Evolutionary conservation across 352 stramenopile species (phyloP).

Genomic region (Saprolegnia diclina): DNA sequence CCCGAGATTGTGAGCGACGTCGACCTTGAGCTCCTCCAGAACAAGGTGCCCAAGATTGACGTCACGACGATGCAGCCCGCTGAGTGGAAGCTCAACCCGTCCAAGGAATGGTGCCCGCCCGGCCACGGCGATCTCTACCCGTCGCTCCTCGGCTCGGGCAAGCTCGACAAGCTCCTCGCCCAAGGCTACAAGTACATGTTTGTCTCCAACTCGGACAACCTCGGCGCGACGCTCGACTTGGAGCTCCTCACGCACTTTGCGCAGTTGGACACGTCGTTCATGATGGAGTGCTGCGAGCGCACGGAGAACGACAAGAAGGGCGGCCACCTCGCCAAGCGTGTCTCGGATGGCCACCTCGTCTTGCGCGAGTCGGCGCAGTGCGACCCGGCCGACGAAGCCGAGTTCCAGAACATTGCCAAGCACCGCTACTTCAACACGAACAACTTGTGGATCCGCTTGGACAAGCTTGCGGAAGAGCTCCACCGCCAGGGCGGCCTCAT

Average conservation of each 20-base stretch:
- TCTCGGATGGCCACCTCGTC: conserved; percentile 92
- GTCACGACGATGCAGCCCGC: conserved; percentile 74
- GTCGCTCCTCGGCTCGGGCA: conserved; percentile 75
- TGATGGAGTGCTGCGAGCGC: conserved; percentile 95
- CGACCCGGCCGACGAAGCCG: conserved; percentile 67
- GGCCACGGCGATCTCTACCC: conserved; percentile 83
- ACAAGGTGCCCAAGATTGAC: conserved; percentile 97
- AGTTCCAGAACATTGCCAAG: conserved; percentile 87
- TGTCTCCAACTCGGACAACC: conserved; percentile 86
- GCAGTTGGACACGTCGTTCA: conserved; percentile 72
- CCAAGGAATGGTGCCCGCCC: conserved; percentile 84
- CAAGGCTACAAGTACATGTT: conserved; percentile 89
- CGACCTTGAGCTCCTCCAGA: conserved; percentile 97
- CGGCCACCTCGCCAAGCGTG: conserved; percentile 91
- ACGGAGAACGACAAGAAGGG: conserved; percentile 99
- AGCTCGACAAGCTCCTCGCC: conserved; percentile 78
- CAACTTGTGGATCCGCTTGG: conserved; percentile 85
- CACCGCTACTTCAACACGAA: conserved; percentile 88
- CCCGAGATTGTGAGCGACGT: conserved; percentile 89
- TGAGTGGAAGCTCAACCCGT: conserved; percentile 48
- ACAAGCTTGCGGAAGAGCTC: conserved; percentile 79
- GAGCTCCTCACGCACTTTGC: conserved; percentile 86
- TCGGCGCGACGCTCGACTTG: conserved; percentile 74
- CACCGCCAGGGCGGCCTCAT: conserved; percentile 76
- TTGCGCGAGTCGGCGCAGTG: conserved; percentile 89